A percentile compares a stretch with the other conserved stretches of the same genome.
Evolutionary conservation across 306 rosid species (phyloP).

Genomic region (Sicyos baderoa): DNA sequence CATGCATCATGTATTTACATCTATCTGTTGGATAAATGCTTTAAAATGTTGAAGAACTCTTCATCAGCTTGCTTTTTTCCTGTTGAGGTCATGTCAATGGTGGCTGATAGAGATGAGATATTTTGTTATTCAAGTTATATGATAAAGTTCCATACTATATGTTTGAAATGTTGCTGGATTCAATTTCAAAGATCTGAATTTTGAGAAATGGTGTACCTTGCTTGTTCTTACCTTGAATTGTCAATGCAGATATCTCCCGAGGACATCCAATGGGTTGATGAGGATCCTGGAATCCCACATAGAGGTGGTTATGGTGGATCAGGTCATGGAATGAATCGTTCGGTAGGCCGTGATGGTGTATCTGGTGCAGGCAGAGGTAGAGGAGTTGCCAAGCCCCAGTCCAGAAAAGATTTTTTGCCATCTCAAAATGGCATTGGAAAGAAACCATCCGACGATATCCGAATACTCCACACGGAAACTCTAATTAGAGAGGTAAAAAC

Average conservation of each 20-base stretch:
- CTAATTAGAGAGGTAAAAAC: slow-evolving; percentile 64
- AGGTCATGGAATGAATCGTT: slow-evolving; percentile 54
- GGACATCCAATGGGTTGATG: slow-evolving; percentile 91
- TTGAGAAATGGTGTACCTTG: not conserved
- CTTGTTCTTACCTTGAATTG: slow-evolving; percentile 8
- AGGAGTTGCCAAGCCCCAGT: slow-evolving; percentile 55
- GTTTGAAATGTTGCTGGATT: not conserved
- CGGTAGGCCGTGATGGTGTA: slow-evolving; percentile 44
- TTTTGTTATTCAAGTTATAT: not conserved
- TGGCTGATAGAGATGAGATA: not conserved
- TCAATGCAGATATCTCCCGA: slow-evolving; percentile 60
- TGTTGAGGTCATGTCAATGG: not conserved
- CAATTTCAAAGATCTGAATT: not conserved
- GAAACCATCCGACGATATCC: slow-evolving; percentile 63
- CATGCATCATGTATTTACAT: not conserved
- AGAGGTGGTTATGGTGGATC: slow-evolving; percentile 53
- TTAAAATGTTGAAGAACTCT: not conserved
- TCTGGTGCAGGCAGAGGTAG: slow-evolving; percentile 78
- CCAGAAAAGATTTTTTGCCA: slow-evolving; percentile 60
- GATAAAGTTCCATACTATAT: not conserved
- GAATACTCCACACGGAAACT: slow-evolving; percentile 67
- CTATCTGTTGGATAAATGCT: not conserved
- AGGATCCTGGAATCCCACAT: slow-evolving; percentile 70
- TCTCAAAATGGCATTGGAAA: slow-evolving; percentile 78
- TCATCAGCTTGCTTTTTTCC: not conserved